Base-by-base conservation (phyloP, 2,329 filamentous ascomycete species). In the Phaeosphaeriaceae sp. region DNA sequence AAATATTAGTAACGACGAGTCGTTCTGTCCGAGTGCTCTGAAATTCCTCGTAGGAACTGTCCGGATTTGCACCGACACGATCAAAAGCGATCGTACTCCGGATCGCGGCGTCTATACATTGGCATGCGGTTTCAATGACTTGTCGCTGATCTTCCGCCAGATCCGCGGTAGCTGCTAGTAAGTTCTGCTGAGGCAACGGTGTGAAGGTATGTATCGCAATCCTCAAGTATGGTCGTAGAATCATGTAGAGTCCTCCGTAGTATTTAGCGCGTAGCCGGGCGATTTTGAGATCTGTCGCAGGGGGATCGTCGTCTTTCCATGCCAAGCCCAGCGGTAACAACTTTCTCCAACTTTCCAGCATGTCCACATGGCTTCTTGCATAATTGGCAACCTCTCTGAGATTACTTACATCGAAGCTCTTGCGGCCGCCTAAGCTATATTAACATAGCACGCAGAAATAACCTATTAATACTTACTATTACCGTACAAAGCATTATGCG, bases 1-100 rank as follows among this genome's bases (percentile, higher is more conserved):
- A 95, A 21, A 96, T 86, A 63, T 96, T 97, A 13, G 92, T 97
- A 48, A 96, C 86, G 43, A 96, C 87, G 7, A 88, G 84, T 16
- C 90, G 83, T 55, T 82, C 76, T 29, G 33, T 42, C 78, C 88
- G 61, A 74, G 78, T 54, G 81, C 82, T 44, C 81, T 87, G 63
- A 78, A 88, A 64, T 20, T 44, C 29, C 20, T 39, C 21, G 33
- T 54, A 61, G 2, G 7, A 13, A n/a, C 36, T 41, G 32, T 52
- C 18, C 2, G 47, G 42, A 90, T 23, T 8, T 4, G 21, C 21
- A 23, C 21, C 21, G 8, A 23, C 21, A 8, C 21, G 21, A 23
- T 23, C 21, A 23, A 23, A 23, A 23, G 21, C 21, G 21, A 23
- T 23, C 21, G 21, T 23, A 23, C 21, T 23, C 21, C 8, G 21